phyloP scores from a whole-genome alignment of 2,329 filamentous ascomycete genomes.

The Trichoderma harzianum region DNA sequence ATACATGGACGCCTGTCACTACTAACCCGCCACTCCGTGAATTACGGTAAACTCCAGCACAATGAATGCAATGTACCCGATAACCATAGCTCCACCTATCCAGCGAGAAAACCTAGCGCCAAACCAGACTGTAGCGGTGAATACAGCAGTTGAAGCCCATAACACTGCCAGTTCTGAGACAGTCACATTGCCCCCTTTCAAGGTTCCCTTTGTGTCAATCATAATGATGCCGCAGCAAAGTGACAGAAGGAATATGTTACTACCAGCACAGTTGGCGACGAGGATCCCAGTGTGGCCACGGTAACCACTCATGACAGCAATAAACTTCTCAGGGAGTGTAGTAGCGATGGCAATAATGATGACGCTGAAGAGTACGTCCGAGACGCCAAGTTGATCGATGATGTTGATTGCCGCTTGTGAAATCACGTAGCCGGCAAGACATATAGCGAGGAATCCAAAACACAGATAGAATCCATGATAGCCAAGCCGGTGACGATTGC shows the following conservation, averaged over 20 bases:
- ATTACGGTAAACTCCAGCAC: not conserved
- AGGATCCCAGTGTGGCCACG: slow-evolving; percentile 48
- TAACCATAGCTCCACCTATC: not conserved
- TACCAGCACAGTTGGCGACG: slow-evolving; percentile 50
- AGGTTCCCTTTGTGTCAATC: not conserved
- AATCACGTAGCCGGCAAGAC: slow-evolving; percentile 47
- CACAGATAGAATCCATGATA: slow-evolving; percentile 36
- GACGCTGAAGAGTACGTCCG: slow-evolving; percentile 45
- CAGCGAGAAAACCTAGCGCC: not conserved
- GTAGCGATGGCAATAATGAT: slow-evolving; percentile 50
- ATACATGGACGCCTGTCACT: not conserved
- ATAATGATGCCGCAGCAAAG: slow-evolving; percentile 43
- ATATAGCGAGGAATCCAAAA: slow-evolving; percentile 44
- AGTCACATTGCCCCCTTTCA: not conserved
- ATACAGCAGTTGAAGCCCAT: not conserved
- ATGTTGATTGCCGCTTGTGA: slow-evolving; percentile 44
- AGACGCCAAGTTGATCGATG: slow-evolving; percentile 39
- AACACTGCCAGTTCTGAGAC: not conserved
- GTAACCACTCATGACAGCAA: slow-evolving; percentile 46
- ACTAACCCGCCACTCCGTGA: not conserved
- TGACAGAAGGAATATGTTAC: slow-evolving; percentile 53
- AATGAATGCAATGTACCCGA: slow-evolving; percentile 21
- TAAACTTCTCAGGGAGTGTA: slow-evolving; percentile 51
- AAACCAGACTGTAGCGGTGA: slow-evolving; percentile 1
- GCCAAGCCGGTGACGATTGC: not conserved